Percentiles rank a stretch among this genome's conserved stretches.
These are phyloP conservation scores for Neofusicoccum cordaticola DNA, from an alignment of 2,329 filamentous ascomycete species.

Conservation along the genomic window DNA sequence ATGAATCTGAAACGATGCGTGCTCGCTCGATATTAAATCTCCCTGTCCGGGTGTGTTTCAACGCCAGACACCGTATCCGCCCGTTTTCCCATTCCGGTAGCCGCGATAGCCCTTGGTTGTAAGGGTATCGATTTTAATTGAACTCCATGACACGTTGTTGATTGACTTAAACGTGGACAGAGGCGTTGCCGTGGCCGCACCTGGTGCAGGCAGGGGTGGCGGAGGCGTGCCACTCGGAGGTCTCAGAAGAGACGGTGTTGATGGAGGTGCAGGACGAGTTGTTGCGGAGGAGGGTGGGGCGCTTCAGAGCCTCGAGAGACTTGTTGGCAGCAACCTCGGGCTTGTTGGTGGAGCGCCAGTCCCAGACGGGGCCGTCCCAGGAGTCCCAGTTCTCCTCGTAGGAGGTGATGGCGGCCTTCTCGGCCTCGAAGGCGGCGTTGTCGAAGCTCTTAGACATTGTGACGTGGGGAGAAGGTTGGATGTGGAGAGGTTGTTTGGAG, in stretches of 20 bases:
- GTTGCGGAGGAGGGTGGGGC: conserved; percentile 13
- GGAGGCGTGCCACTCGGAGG: conserved; percentile 5
- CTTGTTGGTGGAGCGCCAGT: conserved; percentile 16
- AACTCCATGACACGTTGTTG: not conserved
- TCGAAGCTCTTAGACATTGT: conserved; percentile 20
- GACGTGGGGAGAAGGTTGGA: not conserved
- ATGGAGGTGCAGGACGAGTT: conserved; percentile 12
- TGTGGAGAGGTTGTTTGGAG: not conserved
- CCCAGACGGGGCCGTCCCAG: conserved; percentile 17
- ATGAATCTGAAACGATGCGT: not conserved
- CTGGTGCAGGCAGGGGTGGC: conserved; percentile 14
- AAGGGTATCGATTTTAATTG: not conserved
- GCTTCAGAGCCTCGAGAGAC: conserved; percentile 9
- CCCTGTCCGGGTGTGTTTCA: conserved; percentile 4
- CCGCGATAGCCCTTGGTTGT: not conserved
- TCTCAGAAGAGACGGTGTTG: conserved; percentile 5
- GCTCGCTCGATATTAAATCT: not conserved
- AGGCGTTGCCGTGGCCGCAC: conserved; percentile 9
- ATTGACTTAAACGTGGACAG: conserved; percentile 1
- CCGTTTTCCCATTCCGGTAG: not conserved
- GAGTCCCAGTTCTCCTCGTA: conserved; percentile 23
- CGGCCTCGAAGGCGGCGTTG: conserved; percentile 23
- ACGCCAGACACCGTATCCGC: not conserved
- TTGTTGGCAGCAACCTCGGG: conserved; percentile 10
- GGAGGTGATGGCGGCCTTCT: conserved; percentile 20